These are phyloP conservation scores for Trichosanthes cucumerina DNA, from an alignment of 306 rosid genomes.

Conservation along the genomic window DNA sequence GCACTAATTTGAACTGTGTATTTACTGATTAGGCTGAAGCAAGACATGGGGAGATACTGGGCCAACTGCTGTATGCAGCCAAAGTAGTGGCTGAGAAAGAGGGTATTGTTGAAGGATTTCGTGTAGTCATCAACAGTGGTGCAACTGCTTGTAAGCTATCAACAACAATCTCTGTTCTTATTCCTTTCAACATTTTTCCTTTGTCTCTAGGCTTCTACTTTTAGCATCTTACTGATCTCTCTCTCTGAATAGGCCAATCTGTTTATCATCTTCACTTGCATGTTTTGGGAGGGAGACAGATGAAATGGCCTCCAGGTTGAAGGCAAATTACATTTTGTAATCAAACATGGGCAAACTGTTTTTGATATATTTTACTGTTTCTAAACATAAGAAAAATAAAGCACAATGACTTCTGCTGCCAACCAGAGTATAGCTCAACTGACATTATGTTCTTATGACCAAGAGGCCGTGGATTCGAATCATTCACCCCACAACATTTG, in stretches of 20 bases:
- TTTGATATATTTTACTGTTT: not conserved
- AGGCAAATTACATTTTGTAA: not conserved
- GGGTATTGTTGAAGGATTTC: slow-evolving; percentile 71
- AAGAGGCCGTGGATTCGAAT: too few species aligned
- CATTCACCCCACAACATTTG: too few species aligned
- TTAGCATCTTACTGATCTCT: not conserved
- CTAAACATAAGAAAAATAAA: not conserved
- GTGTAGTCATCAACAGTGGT: slow-evolving; percentile 78
- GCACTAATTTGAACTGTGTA: not conserved
- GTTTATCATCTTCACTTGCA: slow-evolving; percentile 93
- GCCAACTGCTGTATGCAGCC: slow-evolving; percentile 69
- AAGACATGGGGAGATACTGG: slow-evolving; percentile 64
- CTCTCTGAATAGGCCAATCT: slow-evolving; percentile 53
- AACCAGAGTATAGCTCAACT: too few species aligned
- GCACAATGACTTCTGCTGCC: too few species aligned
- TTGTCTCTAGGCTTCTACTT: not conserved
- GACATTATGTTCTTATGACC: too few species aligned
- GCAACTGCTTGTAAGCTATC: slow-evolving; percentile 56
- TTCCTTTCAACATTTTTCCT: not conserved
- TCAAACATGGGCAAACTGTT: not conserved
- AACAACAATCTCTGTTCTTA: not conserved
- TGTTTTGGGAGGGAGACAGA: slow-evolving; percentile 72
- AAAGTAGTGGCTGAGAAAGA: slow-evolving; percentile 74
- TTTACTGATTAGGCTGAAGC: slow-evolving; percentile 41
- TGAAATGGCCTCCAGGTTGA: slow-evolving; percentile 91